Evolutionary conservation across 768 basidiomycete species (phyloP).

Genomic region (Termitomyces sp.): DNA sequence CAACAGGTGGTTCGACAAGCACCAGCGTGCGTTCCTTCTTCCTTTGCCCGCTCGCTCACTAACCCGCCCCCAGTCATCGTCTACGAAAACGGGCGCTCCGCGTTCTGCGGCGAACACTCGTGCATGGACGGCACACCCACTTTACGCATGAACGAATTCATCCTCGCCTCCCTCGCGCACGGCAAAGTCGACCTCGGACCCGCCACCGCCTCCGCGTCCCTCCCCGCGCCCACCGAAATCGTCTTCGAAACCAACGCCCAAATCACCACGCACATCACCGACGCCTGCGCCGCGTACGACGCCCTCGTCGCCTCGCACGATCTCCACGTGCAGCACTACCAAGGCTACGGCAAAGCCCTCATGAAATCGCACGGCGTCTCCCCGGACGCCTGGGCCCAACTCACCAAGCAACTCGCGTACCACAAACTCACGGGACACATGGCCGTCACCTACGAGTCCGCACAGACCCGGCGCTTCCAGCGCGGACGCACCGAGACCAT

Average conservation of each 20-base stretch:
- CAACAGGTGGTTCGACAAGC: constrained; percentile 96
- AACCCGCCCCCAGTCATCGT: constrained; percentile 65
- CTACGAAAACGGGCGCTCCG: constrained; percentile 91
- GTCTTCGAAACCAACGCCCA: constrained; percentile 59
- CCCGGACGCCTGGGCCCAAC: constrained; percentile 93
- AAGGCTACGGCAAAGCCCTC: constrained; percentile 81
- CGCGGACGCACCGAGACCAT: constrained; percentile 95
- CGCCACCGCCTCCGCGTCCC: constrained; percentile 25
- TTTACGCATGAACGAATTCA: constrained; percentile 90
- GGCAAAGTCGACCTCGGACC: constrained; percentile 76
- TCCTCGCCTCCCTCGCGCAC: constrained; percentile 67
- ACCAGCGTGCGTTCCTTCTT: constrained; percentile 58
- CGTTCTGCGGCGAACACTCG: constrained; percentile 85
- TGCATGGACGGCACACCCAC: constrained; percentile 96
- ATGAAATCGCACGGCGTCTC: constrained; percentile 81
- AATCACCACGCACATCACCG: constrained; percentile 44
- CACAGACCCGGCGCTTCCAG: constrained; percentile 90
- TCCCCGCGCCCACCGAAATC: constrained; percentile 62
- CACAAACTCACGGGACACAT: constrained; percentile 75
- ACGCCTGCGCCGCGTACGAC: constrained; percentile 66
- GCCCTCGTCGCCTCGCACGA: constrained; percentile 74
- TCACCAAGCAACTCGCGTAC: constrained; percentile 95
- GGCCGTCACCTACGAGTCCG: constrained; percentile 86
- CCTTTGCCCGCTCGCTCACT: not conserved
- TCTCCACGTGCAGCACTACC: constrained; percentile 77